Evolutionary conservation across 163 green algal species (phyloP).

Genomic region (Scenedesmus sp.): DNA sequence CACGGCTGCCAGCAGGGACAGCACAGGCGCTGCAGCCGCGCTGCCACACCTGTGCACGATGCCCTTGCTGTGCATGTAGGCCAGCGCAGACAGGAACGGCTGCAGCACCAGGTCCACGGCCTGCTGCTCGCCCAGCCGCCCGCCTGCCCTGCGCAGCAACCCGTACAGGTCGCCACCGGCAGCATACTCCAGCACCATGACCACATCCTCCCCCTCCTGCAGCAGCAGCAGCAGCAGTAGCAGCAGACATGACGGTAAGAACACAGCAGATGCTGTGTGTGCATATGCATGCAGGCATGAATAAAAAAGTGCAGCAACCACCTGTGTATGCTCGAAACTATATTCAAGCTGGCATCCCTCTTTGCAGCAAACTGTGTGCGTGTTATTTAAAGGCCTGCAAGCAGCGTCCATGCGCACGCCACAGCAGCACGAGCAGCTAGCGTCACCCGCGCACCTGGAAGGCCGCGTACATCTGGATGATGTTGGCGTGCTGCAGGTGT

Average conservation of each 20-base stretch:
- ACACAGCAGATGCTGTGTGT: neutral
- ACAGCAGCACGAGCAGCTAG: neutral
- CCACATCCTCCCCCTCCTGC: conserved; percentile 56
- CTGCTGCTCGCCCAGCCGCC: conserved; percentile 61
- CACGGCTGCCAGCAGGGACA: neutral
- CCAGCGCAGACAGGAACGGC: conserved; percentile 68
- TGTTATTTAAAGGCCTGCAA: neutral
- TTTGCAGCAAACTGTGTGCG: neutral
- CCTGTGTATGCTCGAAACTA: neutral
- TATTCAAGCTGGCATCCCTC: no score
- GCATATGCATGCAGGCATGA: neutral
- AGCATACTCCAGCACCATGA: conserved; percentile 76
- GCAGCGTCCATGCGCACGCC: neutral
- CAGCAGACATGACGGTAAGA: neutral
- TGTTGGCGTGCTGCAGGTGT: conserved; percentile 75
- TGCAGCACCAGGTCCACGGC: conserved; percentile 73
- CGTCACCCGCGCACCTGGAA: conserved; percentile 14
- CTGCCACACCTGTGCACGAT: conserved; percentile 60
- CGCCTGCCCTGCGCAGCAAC: neutral
- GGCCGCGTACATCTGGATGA: conserved; percentile 69
- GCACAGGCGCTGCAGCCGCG: neutral
- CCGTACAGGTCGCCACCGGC: conserved; percentile 47
- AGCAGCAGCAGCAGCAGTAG: neutral
- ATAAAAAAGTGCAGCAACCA: neutral
- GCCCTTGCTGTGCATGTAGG: conserved; percentile 69